These are phyloP conservation scores for Akanthomyces lecanii DNA, from an alignment of 2,329 filamentous ascomycete genomes.

Conservation along the genomic window DNA sequence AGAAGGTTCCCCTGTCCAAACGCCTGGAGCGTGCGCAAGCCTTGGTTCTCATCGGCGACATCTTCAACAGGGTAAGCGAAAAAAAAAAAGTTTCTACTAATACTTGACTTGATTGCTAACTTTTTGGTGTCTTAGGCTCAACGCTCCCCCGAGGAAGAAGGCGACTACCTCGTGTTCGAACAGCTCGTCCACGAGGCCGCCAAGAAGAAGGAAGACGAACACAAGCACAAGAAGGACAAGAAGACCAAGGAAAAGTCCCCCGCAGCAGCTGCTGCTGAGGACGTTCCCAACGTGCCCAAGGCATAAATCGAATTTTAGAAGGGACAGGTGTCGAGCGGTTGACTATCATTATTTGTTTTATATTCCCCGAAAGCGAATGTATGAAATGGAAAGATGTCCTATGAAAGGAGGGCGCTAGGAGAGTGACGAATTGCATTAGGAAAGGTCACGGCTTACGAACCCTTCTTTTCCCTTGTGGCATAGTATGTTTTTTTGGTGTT, in stretches of 20 bases:
- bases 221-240: slow-evolving; percentile 55
- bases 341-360: neutral
- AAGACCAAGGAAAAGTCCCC: slow-evolving; percentile 37
- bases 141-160: slow-evolving; percentile 90
- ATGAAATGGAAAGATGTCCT: neutral
- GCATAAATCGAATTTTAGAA: neutral
- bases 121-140: slow-evolving; percentile 56
- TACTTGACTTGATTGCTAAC: neutral
- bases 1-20: slow-evolving; percentile 77
- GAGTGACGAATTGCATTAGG: neutral
- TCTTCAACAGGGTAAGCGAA: slow-evolving; percentile 72
- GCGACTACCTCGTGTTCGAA: slow-evolving; percentile 98
- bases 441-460: neutral
- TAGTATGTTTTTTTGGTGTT: neutral
- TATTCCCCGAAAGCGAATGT: slow-evolving; percentile 5
- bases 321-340: neutral
- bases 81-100: neutral
- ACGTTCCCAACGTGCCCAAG: slow-evolving; percentile 24
- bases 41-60: slow-evolving; percentile 79
- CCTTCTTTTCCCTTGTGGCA: slow-evolving; percentile 4
- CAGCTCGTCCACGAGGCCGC: slow-evolving; percentile 95
- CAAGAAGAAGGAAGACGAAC: slow-evolving; percentile 86
- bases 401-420: neutral
- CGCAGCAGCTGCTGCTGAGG: slow-evolving; percentile 21
- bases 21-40: slow-evolving; percentile 87